These are phyloP conservation scores for Cutaneotrichosporon mucoides DNA, from an alignment of 1,284 basidiomycete species.

Conservation along the genomic window DNA sequence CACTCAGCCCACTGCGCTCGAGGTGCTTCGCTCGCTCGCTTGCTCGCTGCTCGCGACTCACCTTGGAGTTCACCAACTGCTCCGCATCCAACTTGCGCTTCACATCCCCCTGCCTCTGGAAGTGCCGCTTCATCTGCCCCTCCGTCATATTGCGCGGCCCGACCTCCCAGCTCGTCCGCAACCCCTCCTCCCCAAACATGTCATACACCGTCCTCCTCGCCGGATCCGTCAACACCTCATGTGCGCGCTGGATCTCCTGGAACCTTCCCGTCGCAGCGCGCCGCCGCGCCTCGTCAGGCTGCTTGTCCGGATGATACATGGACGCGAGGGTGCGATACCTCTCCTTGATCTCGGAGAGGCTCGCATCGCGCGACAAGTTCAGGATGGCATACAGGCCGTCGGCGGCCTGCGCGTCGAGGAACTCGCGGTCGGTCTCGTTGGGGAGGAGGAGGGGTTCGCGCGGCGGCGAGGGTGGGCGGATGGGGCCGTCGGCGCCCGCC, in stretches of 20 bases:
- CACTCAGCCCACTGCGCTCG: no score
- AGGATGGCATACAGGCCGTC: conserved; percentile 40
- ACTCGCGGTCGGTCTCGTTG: conserved; percentile 5
- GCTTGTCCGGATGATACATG: conserved; percentile 55
- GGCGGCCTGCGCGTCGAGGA: conserved; percentile 7
- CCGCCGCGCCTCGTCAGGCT: conserved; percentile 43
- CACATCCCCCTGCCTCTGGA: conserved; percentile 48
- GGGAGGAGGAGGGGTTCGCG: conserved; percentile 26
- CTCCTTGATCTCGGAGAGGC: conserved; percentile 39
- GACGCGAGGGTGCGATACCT: conserved; percentile 45
- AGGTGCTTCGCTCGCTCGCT: no score
- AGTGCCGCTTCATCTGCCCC: conserved; percentile 48
- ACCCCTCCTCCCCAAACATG: conserved; percentile 54
- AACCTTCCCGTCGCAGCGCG: conserved; percentile 37
- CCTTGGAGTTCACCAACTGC: conserved; percentile 52
- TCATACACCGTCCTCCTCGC: conserved; percentile 54
- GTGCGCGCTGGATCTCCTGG: conserved; percentile 44
- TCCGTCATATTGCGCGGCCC: conserved; percentile 49
- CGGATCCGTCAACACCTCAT: conserved; percentile 51
- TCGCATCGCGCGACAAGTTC: conserved; percentile 39
- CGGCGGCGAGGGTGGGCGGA: conserved; percentile 30
- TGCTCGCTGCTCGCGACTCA: conserved; percentile 19
- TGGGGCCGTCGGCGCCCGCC: conserved; percentile 29
- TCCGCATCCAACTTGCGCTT: conserved; percentile 51
- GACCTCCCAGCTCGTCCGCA: conserved; percentile 53